A percentile compares a stretch with the other conserved stretches of the same genome.
Conservation (phyloP, 2,329 filamentous ascomycete genomes). For the Taxawa tesnikishii region DNA sequence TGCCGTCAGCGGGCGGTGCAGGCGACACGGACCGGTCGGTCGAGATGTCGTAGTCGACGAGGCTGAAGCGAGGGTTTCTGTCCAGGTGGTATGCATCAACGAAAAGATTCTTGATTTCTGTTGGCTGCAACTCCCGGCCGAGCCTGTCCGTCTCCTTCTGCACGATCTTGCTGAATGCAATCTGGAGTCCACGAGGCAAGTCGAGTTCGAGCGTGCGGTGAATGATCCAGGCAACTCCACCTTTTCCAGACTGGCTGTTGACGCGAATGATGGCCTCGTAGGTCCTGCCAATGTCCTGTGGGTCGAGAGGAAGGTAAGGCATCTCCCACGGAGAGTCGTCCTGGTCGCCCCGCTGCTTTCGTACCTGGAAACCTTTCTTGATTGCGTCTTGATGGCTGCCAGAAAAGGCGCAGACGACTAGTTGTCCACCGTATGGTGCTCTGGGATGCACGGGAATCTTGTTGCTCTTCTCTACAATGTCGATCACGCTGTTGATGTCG, state of each 20-base stretch:
- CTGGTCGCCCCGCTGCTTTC: constrained; percentile 47
- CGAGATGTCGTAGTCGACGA: constrained; percentile 85
- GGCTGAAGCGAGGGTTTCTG: constrained; percentile 69
- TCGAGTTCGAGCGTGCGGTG: constrained; percentile 81
- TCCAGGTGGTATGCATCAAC: constrained; percentile 77
- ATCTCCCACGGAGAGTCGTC: constrained; percentile 67
- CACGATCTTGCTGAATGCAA: constrained; percentile 81
- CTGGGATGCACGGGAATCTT: constrained; percentile 89
- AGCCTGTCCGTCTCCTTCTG: constrained; percentile 69
- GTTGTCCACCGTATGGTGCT: constrained; percentile 78
- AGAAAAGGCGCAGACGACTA: constrained; percentile 87
- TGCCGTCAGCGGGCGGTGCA: constrained; percentile 52
- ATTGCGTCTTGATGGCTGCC: constrained; percentile 93
- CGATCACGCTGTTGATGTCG: constrained; percentile 73
- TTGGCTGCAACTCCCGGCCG: constrained; percentile 70
- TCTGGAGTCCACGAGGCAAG: constrained; percentile 80
- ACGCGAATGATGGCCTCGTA: constrained; percentile 97
- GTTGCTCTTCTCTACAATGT: constrained; percentile 81
- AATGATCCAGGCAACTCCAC: constrained; percentile 89
- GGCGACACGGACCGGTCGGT: constrained; percentile 71
- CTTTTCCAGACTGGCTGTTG: constrained; percentile 94
- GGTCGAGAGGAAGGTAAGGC: constrained; percentile 87
- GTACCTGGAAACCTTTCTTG: constrained; percentile 70
- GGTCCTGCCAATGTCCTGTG: constrained; percentile 85
- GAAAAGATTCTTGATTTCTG: constrained; percentile 80